phyloP scores from a whole-genome alignment of 495 filamentous ascomycete genomes.

The Hypoxylon subgilvum region DNA sequence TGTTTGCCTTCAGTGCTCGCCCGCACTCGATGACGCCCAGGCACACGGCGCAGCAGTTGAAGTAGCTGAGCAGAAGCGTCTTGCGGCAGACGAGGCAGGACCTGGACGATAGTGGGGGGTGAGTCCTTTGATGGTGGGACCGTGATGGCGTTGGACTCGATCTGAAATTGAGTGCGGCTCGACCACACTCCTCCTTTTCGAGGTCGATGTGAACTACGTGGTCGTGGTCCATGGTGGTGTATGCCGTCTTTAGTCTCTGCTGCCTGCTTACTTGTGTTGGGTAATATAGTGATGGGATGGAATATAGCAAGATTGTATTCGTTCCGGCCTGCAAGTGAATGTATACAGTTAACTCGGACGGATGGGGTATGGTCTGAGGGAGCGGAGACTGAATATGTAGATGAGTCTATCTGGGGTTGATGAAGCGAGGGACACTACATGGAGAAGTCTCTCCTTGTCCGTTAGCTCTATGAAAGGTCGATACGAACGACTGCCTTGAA shows the following conservation, averaged over 20 bases:
- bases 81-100: constrained; percentile 48
- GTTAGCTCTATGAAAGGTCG: neutral
- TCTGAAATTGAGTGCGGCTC: neutral
- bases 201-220: constrained; percentile 13
- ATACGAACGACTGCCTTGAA: neutral
- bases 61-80: constrained; percentile 35
- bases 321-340: constrained; percentile 16
- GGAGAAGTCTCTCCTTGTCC: no score
- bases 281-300: neutral
- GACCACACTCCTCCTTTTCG: constrained; percentile 13
- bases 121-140: neutral
- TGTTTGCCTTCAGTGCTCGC: neutral
- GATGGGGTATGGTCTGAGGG: neutral
- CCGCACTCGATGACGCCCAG: constrained; percentile 17
- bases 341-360: constrained; percentile 17
- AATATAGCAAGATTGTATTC: neutral
- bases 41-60: constrained; percentile 36
- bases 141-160: neutral
- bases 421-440: no score
- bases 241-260: neutral
- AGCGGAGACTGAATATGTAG: neutral
- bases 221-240: constrained; percentile 14
- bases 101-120: neutral
- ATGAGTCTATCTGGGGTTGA: neutral
- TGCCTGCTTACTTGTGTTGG: neutral